Evolutionary conservation across 1,139 yeast genomes (phyloP).

Genomic region (Pichia kudriavzevii): DNA sequence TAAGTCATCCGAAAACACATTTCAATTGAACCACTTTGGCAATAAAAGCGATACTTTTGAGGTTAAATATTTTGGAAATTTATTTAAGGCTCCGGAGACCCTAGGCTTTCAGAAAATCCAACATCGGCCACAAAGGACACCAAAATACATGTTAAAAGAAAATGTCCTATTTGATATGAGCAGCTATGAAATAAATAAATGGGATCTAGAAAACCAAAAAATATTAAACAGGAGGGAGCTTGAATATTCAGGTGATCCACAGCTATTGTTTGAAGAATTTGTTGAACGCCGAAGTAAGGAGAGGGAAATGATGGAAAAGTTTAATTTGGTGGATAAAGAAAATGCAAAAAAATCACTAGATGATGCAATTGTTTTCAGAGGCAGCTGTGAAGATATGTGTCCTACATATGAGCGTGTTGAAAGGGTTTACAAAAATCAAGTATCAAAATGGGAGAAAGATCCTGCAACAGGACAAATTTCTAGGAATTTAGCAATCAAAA

Average conservation of each 20-base stretch:
- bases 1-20: too few relatives aligned
- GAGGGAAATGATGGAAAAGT: slow-evolving; percentile 68
- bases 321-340: slow-evolving; percentile 84
- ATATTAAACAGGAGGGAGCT: slow-evolving; percentile 38
- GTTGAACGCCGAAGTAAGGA: slow-evolving; percentile 73
- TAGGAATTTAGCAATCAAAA: slow-evolving; percentile 66
- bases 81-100: slow-evolving; percentile 21
- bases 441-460: slow-evolving; percentile 70
- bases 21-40: too few relatives aligned
- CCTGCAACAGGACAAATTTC: slow-evolving; percentile 57
- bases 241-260: slow-evolving; percentile 34
- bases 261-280: slow-evolving; percentile 48
- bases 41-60: too few relatives aligned
- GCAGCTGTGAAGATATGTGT: slow-evolving; percentile 91
- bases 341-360: slow-evolving; percentile 72
- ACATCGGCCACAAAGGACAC: slow-evolving; percentile 17
- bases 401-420: slow-evolving; percentile 89
- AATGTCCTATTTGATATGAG: slow-evolving; percentile 24
- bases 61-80: slow-evolving; percentile 24
- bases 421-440: slow-evolving; percentile 82
- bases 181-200: slow-evolving; percentile 32
- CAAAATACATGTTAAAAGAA: slow-evolving; percentile 27
- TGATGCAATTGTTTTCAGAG: slow-evolving; percentile 82
- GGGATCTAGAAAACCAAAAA: slow-evolving; percentile 54
- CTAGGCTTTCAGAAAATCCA: slow-evolving; percentile 22